Base-by-base conservation (phyloP, 768 basidiomycete species). In the Kwoniella newhampshirensis region DNA sequence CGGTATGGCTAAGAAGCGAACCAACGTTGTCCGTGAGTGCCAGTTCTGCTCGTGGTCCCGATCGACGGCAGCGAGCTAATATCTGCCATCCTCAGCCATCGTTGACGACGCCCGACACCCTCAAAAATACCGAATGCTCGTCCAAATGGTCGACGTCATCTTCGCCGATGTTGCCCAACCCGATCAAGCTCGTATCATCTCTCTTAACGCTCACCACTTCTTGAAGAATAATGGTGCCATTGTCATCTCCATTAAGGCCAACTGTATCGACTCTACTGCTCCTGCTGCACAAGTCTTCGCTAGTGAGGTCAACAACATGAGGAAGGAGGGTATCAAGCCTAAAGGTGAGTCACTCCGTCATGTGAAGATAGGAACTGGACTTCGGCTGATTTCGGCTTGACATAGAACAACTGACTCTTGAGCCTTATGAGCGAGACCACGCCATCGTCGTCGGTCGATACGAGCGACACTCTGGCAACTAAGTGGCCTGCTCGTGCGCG, bases 161-260 rank as follows among this genome's bases (percentile, higher is more conserved):
- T 99, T 99, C 68, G 92, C 96, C 54, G 96, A 99, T 77, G 86
- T 99, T 46, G 96, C 96, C 0, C 96, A 99, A 75, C 94, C 94
- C 41, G 93, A 99, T 79, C 96, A 99, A 79, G 93, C 93, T 2
- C 91, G 93, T 81, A 97, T 98, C 71, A 90, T 98, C 61, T 82
- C 84, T 37, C 83, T 86, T 77, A 98, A 99, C 77, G 90, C 94
- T 0, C 86, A 96, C 67, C 86, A 86, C 77, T 99, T 99, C 86
- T 82, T 99, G 52, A 97, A 94, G 78, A 87, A 93, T 76, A 84
- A 83, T 27, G 96, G 96, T 1, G 90, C 96, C 69, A 81, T 84
- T 67, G 86, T 99, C 68, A 91, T 99, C 63, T 98, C 94, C 52
- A 96, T 99, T 83, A 99, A 99, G 81, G 96, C 96, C 27, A 91